Evolutionary conservation across 2,329 filamentous ascomycete species (phyloP), one percentile per base, ranked within the genome.

Genomic region (Epichloe sibirici): DNA sequence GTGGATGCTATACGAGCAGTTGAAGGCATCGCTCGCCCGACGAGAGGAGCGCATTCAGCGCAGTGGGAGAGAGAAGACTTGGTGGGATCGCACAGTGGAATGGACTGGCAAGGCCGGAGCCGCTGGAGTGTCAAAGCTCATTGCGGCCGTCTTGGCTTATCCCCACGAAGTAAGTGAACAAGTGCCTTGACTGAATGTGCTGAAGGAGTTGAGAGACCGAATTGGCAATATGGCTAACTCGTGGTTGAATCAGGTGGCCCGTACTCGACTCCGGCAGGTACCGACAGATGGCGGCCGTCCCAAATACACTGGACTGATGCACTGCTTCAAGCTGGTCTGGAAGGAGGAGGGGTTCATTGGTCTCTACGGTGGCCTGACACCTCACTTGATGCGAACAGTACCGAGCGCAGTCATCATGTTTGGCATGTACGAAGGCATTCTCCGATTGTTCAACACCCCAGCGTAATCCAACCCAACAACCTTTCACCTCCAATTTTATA

Each of bases 341-440:
- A 86, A 85, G 63, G 89, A 96, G 63, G 91, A 96, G 67, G 89
- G 90, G 47, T 76, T 95, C 68, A 80, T 83, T 46, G 87, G 85
- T 35, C 74, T 97, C 56, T 97, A 96, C 65, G 90, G 91, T 52
- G 90, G 90, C 17, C 75, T 97, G 62, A 94, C 90, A 13, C 90
- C 91, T 46, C 91, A 97, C 66, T 81, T 97, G 62, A 80, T 96
- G 69, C 79, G 90, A 56, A 90, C 90, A 6, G 90, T 96, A 5
- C 91, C 91, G 1, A 93, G 87, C 60, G 90, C 91, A 7, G 90
- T 88, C 59, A 95, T 97, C 67, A 96, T 95, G 87, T 95, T 96
- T 67, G 90, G 89, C 69, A 93, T 93, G 74, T 95, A 82, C 62
- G 78, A 82, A 63, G 76, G 72, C 51, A 80, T 81, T 44, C 67